These are phyloP conservation scores for Gymnopus androsaceus DNA, from an alignment of 1,284 basidiomycete species.

Conservation along the genomic window DNA sequence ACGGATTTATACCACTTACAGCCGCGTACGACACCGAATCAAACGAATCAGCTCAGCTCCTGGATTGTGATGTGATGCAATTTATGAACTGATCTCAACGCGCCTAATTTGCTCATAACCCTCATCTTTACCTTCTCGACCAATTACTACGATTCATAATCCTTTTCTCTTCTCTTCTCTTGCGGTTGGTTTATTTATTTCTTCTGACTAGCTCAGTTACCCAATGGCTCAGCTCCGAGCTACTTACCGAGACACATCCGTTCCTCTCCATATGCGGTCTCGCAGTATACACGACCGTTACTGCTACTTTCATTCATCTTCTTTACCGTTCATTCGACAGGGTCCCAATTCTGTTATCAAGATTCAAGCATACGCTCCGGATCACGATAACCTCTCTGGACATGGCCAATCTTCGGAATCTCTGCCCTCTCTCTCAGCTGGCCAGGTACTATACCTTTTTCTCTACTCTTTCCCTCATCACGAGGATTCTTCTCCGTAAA, in stretches of 20 bases:
- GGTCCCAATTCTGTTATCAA: background rate
- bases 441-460: background rate
- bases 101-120: background rate
- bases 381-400: background rate
- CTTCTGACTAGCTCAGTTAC: slow-evolving; percentile 3
- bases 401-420: slow-evolving; percentile 16
- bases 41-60: background rate
- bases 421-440: background rate
- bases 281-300: slow-evolving; percentile 24
- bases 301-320: background rate
- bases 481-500: slow-evolving; percentile 8
- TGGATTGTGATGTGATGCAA: no score
- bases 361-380: background rate
- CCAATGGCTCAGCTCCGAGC: slow-evolving; percentile 23
- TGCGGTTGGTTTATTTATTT: background rate
- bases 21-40: slow-evolving; percentile 1
- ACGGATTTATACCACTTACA: slow-evolving; percentile 8
- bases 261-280: slow-evolving; percentile 24
- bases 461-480: slow-evolving; percentile 12
- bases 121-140: background rate
- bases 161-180: slow-evolving; percentile 6
- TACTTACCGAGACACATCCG: slow-evolving; percentile 26
- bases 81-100: no score
- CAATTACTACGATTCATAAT: background rate
- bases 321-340: background rate